These are phyloP conservation scores for Colletotrichum sp. DNA, from an alignment of 2,329 filamentous ascomycete species.

Conservation along the genomic window DNA sequence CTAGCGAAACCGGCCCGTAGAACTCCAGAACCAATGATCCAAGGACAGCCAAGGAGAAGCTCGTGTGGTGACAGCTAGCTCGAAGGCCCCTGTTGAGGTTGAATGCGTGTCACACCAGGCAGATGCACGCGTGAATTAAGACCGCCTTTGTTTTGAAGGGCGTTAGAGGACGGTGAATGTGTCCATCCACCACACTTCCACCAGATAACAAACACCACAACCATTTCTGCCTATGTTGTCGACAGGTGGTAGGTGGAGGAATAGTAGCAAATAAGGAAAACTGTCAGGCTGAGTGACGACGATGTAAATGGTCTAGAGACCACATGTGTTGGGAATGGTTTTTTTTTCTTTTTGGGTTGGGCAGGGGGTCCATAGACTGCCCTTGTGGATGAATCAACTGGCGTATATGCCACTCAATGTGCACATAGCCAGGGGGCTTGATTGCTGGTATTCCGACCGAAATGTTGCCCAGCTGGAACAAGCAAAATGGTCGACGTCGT, in stretches of 20 bases:
- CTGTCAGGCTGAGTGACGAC: neutral
- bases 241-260: neutral
- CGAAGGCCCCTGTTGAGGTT: neutral
- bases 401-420: neutral
- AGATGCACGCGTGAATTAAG: constrained; percentile 12
- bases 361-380: neutral
- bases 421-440: neutral
- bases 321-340: neutral
- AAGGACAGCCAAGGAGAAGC: neutral
- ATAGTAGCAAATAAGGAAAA: neutral
- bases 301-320: neutral
- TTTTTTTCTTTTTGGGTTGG: neutral
- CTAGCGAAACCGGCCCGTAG: constrained; percentile 10
- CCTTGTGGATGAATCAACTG: neutral
- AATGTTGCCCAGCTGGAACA: neutral
- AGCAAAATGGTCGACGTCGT: neutral
- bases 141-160: neutral
- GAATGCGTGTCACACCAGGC: neutral
- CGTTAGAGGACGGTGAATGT: neutral
- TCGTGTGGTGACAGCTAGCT: neutral
- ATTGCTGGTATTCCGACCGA: neutral
- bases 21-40: constrained; percentile 16
- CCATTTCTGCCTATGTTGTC: neutral
- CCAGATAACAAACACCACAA: neutral
- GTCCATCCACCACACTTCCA: neutral